Conservation (phyloP, 1,139 yeast species). For the Wickerhamiella pararugosa region DNA sequence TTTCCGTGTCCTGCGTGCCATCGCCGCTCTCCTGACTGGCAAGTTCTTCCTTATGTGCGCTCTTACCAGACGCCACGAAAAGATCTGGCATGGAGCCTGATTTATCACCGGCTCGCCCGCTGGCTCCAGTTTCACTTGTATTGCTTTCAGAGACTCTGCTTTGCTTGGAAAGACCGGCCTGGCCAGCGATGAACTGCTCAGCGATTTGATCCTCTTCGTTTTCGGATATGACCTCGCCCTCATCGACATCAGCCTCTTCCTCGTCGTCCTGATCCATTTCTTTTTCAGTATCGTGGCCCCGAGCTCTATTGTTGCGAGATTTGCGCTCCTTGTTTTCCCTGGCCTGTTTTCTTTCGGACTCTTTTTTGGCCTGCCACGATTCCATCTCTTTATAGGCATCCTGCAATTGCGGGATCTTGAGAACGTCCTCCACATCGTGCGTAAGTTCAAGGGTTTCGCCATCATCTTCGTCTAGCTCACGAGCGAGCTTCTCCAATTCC, state of each 20-base stretch:
- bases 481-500: conserved; percentile 13
- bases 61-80: no score
- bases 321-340: not conserved
- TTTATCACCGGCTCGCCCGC: no score
- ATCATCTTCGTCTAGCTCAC: conserved; percentile 15
- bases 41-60: no score
- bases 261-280: not conserved
- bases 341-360: not conserved
- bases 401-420: conserved; percentile 9
- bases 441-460: conserved; percentile 19
- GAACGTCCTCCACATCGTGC: conserved; percentile 14
- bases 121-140: no score
- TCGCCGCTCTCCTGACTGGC: no score
- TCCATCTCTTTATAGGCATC: conserved; percentile 7
- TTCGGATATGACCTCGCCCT: not conserved
- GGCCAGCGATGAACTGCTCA: no score
- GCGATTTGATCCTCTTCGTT: no score
- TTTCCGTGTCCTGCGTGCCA: no score
- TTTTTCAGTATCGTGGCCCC: not conserved
- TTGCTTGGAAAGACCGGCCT: no score
- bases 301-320: not conserved
- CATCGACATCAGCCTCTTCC: conserved; percentile 6
- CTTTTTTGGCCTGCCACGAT: not conserved
- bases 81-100: no score
- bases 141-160: no score